Evolutionary conservation across 2,329 filamentous ascomycete genomes (phyloP).

Genomic region (Lomentospora prolificans): DNA sequence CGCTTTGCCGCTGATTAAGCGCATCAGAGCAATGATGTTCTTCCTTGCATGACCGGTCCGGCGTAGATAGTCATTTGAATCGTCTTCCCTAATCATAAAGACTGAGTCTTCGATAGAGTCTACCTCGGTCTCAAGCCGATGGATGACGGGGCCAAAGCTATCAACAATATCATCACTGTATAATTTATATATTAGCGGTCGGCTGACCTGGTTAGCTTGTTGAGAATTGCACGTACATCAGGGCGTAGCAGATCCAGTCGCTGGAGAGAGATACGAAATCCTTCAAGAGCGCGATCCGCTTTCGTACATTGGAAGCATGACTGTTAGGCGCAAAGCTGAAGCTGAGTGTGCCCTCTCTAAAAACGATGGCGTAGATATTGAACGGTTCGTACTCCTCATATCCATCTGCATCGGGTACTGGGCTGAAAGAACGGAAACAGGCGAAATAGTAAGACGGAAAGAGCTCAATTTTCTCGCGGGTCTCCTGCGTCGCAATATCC

Average conservation of each 20-base stretch:
- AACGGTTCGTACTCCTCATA: slow-evolving; percentile 85
- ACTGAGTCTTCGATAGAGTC: slow-evolving; percentile 93
- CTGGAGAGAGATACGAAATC: slow-evolving; percentile 92
- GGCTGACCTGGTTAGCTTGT: too few relatives aligned
- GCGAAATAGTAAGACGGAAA: slow-evolving; percentile 98
- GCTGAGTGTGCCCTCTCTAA: slow-evolving; percentile 86
- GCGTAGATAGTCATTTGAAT: slow-evolving; percentile 78
- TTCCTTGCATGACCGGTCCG: slow-evolving; percentile 86
- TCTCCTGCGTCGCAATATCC: slow-evolving; percentile 91
- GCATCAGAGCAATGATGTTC: slow-evolving; percentile 87
- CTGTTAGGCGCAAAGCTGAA: slow-evolving; percentile 86
- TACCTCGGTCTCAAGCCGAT: slow-evolving; percentile 75
- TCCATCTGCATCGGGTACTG: slow-evolving; percentile 65
- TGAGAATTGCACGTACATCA: slow-evolving; percentile 57
- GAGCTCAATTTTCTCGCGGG: slow-evolving; percentile 95
- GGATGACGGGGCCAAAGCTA: slow-evolving; percentile 83
- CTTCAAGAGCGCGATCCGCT: slow-evolving; percentile 82
- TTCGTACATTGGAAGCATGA: slow-evolving; percentile 81
- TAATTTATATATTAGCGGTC: too few relatives aligned
- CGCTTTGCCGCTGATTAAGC: slow-evolving; percentile 91
- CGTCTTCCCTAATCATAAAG: slow-evolving; percentile 82
- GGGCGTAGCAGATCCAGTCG: slow-evolving; percentile 97
- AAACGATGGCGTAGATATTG: slow-evolving; percentile 95
- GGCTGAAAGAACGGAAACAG: slow-evolving; percentile 86
- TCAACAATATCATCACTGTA: slow-evolving; percentile 89